Evolutionary conservation across 345 rosid genomes (phyloP), one percentile per base, ranked within the genome.

Genomic region (Ceriops tagal): DNA sequence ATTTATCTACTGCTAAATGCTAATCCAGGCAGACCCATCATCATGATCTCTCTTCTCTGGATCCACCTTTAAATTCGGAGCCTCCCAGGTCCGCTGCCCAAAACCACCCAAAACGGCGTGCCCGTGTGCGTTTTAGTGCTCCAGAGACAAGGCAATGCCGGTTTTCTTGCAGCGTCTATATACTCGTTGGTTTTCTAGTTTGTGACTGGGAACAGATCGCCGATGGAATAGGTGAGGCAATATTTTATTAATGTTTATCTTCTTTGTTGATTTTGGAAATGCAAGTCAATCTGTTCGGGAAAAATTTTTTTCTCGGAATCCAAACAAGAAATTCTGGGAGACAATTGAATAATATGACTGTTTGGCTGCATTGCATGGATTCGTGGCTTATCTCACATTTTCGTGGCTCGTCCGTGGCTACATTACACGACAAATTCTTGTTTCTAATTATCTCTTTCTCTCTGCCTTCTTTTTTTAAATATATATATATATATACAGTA

Each of bases 401-500:
- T 19, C 28, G 15, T 0, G 9, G 3, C 24, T 62, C 8, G 1
- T 21, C 1, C 20, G 2, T 62, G 5, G 10, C 16, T 21, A n/a
- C 24, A 34, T 4, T 61, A 57, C 53, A 57, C 53, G 18, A 67
- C 63, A 67, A 57, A 39, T 26, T 39, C 55, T 35, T 35, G 58
- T 26, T 8, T 32, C 61, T 13, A 43, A 43, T 43, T 43, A 13
- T 13, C 16, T 7, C 2, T 43, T 2, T 43, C 16, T 43, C 49
- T 43, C 49, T 43, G 5, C 15, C 3, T 43, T 0, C 15, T 13
- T 43, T 43, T 43, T 43, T 39, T 39, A 0, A 9, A 43, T 11
- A 52, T 24, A 24, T 24, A 24, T 24, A 24, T 24, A 24, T 24
- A 24, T 24, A 24, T 24, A 18, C 30, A 57, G 51, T 37, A 27